Base-by-base conservation (phyloP, 768 basidiomycete species). In the Cyclocybe cylindracea region DNA sequence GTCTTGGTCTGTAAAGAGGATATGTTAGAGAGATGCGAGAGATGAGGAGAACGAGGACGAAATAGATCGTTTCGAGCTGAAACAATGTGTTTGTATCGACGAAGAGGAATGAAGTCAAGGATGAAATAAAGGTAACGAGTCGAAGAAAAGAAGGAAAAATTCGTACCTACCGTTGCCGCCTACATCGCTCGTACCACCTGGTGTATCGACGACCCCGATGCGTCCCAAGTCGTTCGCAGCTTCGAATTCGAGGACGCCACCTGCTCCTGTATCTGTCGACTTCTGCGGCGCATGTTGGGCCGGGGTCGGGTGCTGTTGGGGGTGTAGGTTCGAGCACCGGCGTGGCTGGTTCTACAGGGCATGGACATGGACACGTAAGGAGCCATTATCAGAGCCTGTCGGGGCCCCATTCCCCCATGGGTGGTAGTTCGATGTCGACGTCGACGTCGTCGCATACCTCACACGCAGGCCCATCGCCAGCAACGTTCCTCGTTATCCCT, bases 111-210 rank as follows among this genome's bases (percentile, higher is more conserved):
- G 24, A 24, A 24, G 5, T 24, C 5, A 5, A 24, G 24, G 24
- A 2, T 2, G 5, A 24, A 24, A 24, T 2, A 5, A 24, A 24
- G 24, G 24, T 5, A 2, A 24, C 24, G 24, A 24, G 3, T 24
- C 24, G 24, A 24, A 24, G 3, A 24, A 24, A 5, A 24, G 24
- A 24, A 24, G 5, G 5, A 24, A 24, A 24, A n/a, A n/a, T n/a
- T n/a, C n/a, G n/a, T n/a, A n/a, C n/a, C 59, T 58, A 1, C 61
- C 61, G 6, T 42, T 52, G 2, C 61, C 61, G 0, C 50, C 56
- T 6, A 55, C 56, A 3, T 55, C 61, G 3, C 44, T 62, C 8
- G 54, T 59, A 1, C 61, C 61, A 24, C 46, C 55, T 0, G 42
- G 51, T 5, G 44, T 50, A 13, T 38, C 46, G 29, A 29, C 31